Evolutionary conservation across 2,329 filamentous ascomycete genomes (phyloP).

Genomic region (Rhinocladiella mackenziei): DNA sequence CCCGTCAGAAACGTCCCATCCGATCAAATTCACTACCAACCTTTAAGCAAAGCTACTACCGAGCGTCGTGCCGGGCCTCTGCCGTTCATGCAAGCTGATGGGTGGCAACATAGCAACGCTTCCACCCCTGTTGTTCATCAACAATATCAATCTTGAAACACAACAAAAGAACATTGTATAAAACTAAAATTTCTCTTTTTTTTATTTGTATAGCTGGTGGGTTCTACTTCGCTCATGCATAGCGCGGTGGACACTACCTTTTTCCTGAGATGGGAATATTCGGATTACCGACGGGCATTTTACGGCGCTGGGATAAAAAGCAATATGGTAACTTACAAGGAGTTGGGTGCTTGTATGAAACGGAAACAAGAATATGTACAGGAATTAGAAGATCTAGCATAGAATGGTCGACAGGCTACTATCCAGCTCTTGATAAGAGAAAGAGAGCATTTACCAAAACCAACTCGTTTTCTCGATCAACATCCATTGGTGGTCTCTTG

Average conservation of each 20-base stretch:
- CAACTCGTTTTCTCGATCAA: too few species aligned
- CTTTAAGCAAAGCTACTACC: slow-evolving; percentile 65
- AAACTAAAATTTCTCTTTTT: slow-evolving; percentile 1
- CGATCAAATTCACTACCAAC: slow-evolving; percentile 78
- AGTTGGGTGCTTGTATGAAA: background rate
- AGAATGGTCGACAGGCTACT: background rate
- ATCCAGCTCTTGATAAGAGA: background rate
- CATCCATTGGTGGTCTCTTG: too few species aligned
- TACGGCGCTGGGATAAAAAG: slow-evolving; percentile 10
- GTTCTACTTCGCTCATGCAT: slow-evolving; percentile 14
- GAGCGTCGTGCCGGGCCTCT: slow-evolving; percentile 65
- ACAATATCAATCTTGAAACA: slow-evolving; percentile 19
- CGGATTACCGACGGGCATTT: slow-evolving; percentile 14
- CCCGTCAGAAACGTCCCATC: slow-evolving; percentile 63
- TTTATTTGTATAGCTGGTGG: background rate
- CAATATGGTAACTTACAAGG: slow-evolving; percentile 7
- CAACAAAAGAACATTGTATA: background rate
- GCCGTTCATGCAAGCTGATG: slow-evolving; percentile 50
- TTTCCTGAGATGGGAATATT: slow-evolving; percentile 4
- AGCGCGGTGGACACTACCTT: slow-evolving; percentile 11
- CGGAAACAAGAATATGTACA: slow-evolving; percentile 13
- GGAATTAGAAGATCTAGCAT: slow-evolving; percentile 16
- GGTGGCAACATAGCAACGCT: slow-evolving; percentile 36
- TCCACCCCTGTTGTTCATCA: slow-evolving; percentile 26
- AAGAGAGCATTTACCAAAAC: background rate